These are phyloP conservation scores for Boletus rubropictus DNA, from an alignment of 768 basidiomycete species.

Conservation along the genomic window DNA sequence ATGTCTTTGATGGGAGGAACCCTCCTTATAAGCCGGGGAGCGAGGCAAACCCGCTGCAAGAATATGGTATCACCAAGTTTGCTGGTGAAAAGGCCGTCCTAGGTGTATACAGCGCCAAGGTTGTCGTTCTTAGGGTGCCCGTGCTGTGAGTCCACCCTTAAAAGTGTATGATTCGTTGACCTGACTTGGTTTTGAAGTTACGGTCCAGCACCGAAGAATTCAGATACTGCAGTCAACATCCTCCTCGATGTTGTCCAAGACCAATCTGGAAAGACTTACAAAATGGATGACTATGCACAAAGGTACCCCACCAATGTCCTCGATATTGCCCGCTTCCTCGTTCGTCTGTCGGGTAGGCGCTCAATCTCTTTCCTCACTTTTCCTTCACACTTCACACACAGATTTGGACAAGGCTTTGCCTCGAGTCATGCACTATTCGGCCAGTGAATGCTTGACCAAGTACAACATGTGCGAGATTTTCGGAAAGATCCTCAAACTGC, in stretches of 20 bases:
- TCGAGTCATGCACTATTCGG: constrained; percentile 80
- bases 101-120: constrained; percentile 49
- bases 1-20: constrained; percentile 92
- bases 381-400: constrained; percentile 12
- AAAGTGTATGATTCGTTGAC: not conserved
- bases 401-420: constrained; percentile 31
- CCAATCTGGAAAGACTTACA: constrained; percentile 81
- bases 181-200: constrained; percentile 51
- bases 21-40: constrained; percentile 82
- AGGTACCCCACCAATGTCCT: constrained; percentile 88
- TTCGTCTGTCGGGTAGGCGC: constrained; percentile 61
- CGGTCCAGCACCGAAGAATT: constrained; percentile 77
- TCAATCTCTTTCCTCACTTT: not conserved
- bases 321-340: constrained; percentile 83
- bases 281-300: constrained; percentile 94
- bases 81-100: constrained; percentile 82
- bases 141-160: constrained; percentile 54
- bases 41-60: constrained; percentile 75
- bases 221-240: constrained; percentile 86
- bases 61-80: constrained; percentile 83
- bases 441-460: constrained; percentile 80
- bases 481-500: constrained; percentile 59
- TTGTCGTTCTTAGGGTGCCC: constrained; percentile 79
- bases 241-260: constrained; percentile 83
- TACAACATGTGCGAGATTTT: constrained; percentile 87